These are phyloP conservation scores for Tolypocladium nubicola DNA, from an alignment of 2,329 filamentous ascomycete genomes.

Conservation along the genomic window DNA sequence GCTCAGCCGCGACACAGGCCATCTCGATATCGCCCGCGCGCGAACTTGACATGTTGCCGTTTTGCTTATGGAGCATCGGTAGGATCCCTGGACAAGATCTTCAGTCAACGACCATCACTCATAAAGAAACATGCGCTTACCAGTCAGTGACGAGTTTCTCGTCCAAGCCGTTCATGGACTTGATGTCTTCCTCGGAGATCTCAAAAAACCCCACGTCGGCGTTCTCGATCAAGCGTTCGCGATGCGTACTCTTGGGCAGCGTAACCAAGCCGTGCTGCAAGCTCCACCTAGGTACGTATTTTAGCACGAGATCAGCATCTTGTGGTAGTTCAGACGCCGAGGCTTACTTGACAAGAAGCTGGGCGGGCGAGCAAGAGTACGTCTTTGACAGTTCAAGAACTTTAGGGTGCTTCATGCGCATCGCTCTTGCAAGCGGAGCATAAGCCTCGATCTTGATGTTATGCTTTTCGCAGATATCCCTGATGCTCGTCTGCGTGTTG, in stretches of 20 bases:
- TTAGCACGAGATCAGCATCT: background rate
- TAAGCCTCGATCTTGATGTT: constrained; percentile 69
- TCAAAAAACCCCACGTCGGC: constrained; percentile 48
- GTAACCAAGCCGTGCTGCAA: constrained; percentile 65
- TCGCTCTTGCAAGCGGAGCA: constrained; percentile 61
- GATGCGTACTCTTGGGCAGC: constrained; percentile 60
- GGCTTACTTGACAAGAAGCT: constrained; percentile 52
- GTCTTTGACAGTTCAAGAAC: constrained; percentile 53
- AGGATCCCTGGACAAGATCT: background rate
- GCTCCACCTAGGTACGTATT: constrained; percentile 49
- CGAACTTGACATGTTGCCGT: background rate
- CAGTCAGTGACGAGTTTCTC: constrained; percentile 65
- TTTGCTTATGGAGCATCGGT: constrained; percentile 1
- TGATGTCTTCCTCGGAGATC: constrained; percentile 54
- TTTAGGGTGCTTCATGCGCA: constrained; percentile 57
- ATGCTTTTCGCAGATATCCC: constrained; percentile 53
- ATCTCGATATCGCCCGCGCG: background rate
- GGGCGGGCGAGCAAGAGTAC: constrained; percentile 60
- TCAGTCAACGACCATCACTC: background rate
- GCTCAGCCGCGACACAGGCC: background rate
- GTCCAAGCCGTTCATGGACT: constrained; percentile 52
- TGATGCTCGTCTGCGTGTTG: constrained; percentile 61
- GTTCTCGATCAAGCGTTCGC: constrained; percentile 55
- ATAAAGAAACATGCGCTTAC: constrained; percentile 25
- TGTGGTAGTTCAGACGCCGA: background rate